phyloP scores from a whole-genome alignment of 306 rosid species.

The Cucurbita argyrosperma region DNA sequence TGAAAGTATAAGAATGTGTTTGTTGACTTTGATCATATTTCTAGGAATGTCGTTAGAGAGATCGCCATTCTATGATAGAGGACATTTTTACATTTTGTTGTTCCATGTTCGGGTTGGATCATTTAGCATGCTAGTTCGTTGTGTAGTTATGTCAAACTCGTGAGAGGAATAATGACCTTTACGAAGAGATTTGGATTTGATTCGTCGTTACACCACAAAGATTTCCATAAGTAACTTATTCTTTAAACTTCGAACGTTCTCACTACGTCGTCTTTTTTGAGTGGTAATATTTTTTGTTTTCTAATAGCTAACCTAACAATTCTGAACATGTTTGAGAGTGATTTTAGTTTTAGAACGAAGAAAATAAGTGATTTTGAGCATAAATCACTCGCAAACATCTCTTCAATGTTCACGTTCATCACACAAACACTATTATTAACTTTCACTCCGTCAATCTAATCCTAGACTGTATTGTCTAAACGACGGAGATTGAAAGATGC shows the following conservation, averaged over 20 bases:
- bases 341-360: too few relatives aligned
- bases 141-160: not conserved
- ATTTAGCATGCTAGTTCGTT: not conserved
- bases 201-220: too few relatives aligned
- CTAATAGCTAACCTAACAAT: not conserved
- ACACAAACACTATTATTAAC: not conserved
- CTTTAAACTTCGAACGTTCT: not conserved
- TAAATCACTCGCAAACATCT: too few relatives aligned
- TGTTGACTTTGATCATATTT: not conserved
- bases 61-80: not conserved
- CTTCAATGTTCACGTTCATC: not conserved
- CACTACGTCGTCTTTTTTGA: not conserved
- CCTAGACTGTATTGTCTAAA: not conserved
- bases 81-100: not conserved
- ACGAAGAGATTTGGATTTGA: not conserved
- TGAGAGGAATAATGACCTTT: not conserved
- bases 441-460: not conserved
- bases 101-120: not conserved
- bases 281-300: not conserved
- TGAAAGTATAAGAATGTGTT: not conserved
- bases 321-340: too few relatives aligned
- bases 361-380: too few relatives aligned
- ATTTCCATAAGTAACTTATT: not conserved
- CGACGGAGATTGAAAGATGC: not conserved
- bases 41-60: not conserved